Evolutionary conservation across 139 green algal species (phyloP).

Genomic region (Coelastrella sp.): DNA sequence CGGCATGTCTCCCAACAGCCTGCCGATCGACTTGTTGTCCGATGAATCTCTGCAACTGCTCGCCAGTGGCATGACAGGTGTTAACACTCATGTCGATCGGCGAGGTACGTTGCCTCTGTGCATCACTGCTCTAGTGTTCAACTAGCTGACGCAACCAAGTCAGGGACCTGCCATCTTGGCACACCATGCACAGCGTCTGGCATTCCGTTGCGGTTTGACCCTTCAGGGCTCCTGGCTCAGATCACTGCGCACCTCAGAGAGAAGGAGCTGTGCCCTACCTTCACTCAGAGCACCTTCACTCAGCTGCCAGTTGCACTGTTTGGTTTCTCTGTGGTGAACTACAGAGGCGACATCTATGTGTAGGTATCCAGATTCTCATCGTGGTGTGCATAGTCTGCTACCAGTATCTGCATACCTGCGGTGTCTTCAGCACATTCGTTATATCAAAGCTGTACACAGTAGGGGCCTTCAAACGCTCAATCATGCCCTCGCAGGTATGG

Average conservation of each 20-base stretch:
- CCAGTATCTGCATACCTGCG: background rate
- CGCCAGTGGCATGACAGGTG: background rate
- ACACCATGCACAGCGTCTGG: no score
- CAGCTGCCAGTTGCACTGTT: slow-evolving; percentile 33
- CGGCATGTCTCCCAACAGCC: background rate
- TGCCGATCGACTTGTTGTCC: slow-evolving; percentile 3
- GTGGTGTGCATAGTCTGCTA: background rate
- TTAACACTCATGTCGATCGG: background rate
- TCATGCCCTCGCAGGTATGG: background rate
- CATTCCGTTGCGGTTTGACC: no score
- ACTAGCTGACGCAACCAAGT: no score
- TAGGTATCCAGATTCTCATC: background rate
- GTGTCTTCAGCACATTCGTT: no score
- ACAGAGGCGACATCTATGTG: slow-evolving; percentile 10
- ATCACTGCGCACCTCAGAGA: background rate
- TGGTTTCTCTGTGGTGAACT: slow-evolving; percentile 15
- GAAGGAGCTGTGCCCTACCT: slow-evolving; percentile 11
- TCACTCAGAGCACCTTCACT: background rate
- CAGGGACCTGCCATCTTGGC: no score
- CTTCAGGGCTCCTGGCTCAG: background rate
- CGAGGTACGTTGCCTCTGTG: background rate
- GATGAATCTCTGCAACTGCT: slow-evolving; percentile 14
- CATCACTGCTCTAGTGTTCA: no score
- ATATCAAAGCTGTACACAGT: no score
- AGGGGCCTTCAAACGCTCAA: background rate